A percentile compares a stretch with the other conserved stretches of the same genome.
Evolutionary conservation across 345 rosid species (phyloP).

Genomic region (Moricandia arvensis): DNA sequence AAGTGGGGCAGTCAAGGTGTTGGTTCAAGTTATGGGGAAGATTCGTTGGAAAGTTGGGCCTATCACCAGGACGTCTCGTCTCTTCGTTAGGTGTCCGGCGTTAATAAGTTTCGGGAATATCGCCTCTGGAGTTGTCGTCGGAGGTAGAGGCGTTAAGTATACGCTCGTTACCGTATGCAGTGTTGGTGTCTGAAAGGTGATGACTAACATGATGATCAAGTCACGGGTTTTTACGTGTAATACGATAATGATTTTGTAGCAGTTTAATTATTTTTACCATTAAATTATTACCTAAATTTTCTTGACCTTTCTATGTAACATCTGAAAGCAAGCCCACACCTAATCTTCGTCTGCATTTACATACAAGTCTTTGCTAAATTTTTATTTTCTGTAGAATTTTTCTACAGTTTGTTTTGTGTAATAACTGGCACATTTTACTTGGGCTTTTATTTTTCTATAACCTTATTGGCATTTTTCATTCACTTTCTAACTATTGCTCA

Average conservation of each 20-base stretch:
- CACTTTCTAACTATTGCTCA: neutral
- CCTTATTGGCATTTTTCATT: neutral
- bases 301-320: slow-evolving; percentile 10
- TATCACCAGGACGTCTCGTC: slow-evolving; percentile 32
- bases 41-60: slow-evolving; percentile 43
- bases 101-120: slow-evolving; percentile 25
- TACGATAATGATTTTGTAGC: slow-evolving; percentile 5
- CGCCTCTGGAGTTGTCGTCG: slow-evolving; percentile 35
- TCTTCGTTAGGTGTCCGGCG: slow-evolving; percentile 47
- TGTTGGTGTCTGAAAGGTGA: slow-evolving; percentile 50
- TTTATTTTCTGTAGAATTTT: neutral
- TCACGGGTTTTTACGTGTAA: neutral
- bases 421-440: neutral
- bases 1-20: slow-evolving; percentile 25
- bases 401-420: neutral
- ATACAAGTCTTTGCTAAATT: neutral
- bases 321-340: slow-evolving; percentile 23
- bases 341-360: slow-evolving; percentile 17
- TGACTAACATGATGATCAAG: neutral
- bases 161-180: slow-evolving; percentile 52
- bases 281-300: neutral
- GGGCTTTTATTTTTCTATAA: neutral
- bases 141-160: slow-evolving; percentile 67
- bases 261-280: slow-evolving; percentile 32
- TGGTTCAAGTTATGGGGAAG: slow-evolving; percentile 31